These are phyloP conservation scores for Eurotiales sp. DNA, from an alignment of 2,329 filamentous ascomycete genomes.

Conservation along the genomic window DNA sequence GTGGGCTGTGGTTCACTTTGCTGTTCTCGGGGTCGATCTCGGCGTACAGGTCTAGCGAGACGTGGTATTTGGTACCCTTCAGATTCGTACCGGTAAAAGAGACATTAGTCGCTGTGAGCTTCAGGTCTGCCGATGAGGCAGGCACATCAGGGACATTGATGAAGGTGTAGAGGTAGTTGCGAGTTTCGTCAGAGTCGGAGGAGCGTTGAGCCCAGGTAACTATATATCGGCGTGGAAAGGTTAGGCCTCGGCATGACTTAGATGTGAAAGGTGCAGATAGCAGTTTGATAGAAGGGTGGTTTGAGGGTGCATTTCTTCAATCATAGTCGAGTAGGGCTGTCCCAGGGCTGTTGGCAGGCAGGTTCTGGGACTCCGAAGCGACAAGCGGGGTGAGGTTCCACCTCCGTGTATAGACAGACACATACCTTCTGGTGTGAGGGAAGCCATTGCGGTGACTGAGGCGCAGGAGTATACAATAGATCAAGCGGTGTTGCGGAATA, in stretches of 20 bases:
- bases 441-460: constrained; percentile 25
- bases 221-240: constrained; percentile 43
- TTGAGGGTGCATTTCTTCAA: background rate
- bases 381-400: constrained; percentile 12
- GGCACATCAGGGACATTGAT: constrained; percentile 84
- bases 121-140: constrained; percentile 70
- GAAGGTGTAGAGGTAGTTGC: constrained; percentile 94
- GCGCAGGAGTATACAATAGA: constrained; percentile 9
- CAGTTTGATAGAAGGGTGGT: background rate
- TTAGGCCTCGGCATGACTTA: background rate
- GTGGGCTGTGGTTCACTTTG: constrained; percentile 83
- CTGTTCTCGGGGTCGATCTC: constrained; percentile 84
- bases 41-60: constrained; percentile 81
- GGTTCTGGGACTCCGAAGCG: constrained; percentile 12
- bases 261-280: background rate
- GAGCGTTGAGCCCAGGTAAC: constrained; percentile 99
- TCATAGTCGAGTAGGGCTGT: background rate
- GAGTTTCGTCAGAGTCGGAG: constrained; percentile 69
- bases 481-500: constrained; percentile 4
- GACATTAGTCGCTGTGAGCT: constrained; percentile 72
- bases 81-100: constrained; percentile 80
- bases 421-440: constrained; percentile 46
- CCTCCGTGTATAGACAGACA: constrained; percentile 16
- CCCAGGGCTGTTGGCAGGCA: constrained; percentile 5
- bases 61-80: constrained; percentile 81